Base-by-base conservation (phyloP, 805 yeast genomes). In the Yamadazyma ubonensis region DNA sequence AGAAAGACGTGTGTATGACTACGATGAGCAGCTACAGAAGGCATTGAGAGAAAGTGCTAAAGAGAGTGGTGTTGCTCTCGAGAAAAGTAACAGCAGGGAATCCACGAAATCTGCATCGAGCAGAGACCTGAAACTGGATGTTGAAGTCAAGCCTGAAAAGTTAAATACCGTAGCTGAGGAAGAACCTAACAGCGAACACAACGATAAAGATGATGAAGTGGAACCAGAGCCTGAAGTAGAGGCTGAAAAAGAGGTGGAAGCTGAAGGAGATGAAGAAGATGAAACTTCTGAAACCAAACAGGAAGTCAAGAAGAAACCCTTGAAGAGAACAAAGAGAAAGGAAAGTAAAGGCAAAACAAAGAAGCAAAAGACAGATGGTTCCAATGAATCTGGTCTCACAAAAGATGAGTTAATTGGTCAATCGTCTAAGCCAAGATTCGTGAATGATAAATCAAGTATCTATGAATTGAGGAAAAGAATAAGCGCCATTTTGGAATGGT, bases 401-500 rank as follows among this genome's bases (percentile, higher is more conserved):
- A 67, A 67, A 39, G 73, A 74, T 5, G 70, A 78, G 25, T 74
- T 75, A 23, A 73, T 79, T 29, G 79, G 75, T 45, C 86, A 83
- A 57, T 85, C 91, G 2, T 81, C 87, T 33, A 84, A 79, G 50
- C 96, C 98, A 10, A 76, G 96, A 41, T 68, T 80, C 31, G 97
- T 96, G 5, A 83, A 83, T 43, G 80, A 81, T 15, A 76, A 87
- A 39, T 77, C 86, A 3, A 76, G 89, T 3, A 61, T 90, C 44
- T 75, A 77, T 50, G 99, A 91, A 59, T 83, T 91, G 86, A 76
- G 89, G 41, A 80, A 87, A 54, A 75, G 99, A 43, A 85, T 89
- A 2, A 83, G 87, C 2, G 95, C 96, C 1, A 91, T 91, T 15
- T 65, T 91, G 51, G 98, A 93, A 62, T 93, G 90, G 73, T 76